These are phyloP conservation scores for Ceratonia siliqua DNA, from an alignment of 306 rosid genomes.

Conservation along the genomic window DNA sequence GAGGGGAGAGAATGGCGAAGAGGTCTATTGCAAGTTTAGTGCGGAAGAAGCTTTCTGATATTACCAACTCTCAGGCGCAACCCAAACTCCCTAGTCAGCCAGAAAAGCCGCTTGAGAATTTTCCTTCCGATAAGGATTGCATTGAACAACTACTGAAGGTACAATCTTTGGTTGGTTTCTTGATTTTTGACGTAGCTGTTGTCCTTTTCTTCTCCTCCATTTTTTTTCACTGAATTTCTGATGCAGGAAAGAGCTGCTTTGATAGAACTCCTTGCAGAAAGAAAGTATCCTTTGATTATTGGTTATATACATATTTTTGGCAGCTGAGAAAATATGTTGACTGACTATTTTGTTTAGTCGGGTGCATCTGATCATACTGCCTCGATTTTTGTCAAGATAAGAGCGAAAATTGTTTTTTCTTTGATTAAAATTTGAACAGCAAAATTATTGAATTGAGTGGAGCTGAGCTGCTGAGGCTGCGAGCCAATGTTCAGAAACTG, in stretches of 20 bases:
- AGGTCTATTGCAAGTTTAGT: conserved; percentile 46
- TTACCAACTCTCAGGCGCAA: conserved; percentile 50
- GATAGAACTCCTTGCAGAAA: conserved; percentile 57
- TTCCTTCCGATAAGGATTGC: conserved; percentile 29
- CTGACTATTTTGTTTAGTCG: not conserved
- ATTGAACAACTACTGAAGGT: conserved; percentile 75
- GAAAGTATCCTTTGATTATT: conserved; percentile 65
- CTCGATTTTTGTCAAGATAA: not conserved
- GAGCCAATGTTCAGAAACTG: conserved; percentile 66
- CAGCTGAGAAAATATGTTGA: not conserved
- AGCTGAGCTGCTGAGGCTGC: conserved; percentile 64
- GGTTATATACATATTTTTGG: not conserved
- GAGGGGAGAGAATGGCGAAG: conserved; percentile 51
- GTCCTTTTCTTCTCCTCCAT: not conserved
- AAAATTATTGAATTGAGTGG: conserved; percentile 65
- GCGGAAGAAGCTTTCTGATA: conserved; percentile 64
- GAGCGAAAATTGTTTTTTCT: conserved; percentile 23
- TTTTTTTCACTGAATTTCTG: conserved; percentile 19
- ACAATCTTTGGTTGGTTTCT: not conserved
- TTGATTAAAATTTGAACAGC: conserved; percentile 47
- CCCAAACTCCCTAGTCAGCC: conserved; percentile 28
- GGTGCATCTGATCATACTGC: not conserved
- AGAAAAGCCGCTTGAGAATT: conserved; percentile 29
- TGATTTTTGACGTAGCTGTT: not conserved
- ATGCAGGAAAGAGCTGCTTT: conserved; percentile 69